These are phyloP conservation scores for Vaccinium darrowii DNA, from an alignment of 148 eudicot genomes.

Conservation along the genomic window DNA sequence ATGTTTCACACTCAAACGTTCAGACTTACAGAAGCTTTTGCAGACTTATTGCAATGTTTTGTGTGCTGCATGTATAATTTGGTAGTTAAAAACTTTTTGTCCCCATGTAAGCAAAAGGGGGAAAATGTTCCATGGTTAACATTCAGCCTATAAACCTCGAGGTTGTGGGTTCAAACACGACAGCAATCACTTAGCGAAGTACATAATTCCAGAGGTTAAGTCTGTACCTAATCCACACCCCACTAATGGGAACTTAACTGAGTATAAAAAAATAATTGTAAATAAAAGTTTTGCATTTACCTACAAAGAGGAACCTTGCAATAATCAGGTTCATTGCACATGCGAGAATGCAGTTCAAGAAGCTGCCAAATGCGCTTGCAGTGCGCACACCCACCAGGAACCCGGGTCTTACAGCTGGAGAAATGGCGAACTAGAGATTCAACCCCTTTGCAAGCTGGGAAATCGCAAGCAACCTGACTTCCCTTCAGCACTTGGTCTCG, in stretches of 20 bases:
- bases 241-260: neutral
- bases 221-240: neutral
- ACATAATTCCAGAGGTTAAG: neutral
- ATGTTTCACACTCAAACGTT: neutral
- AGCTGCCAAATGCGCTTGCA: constrained; percentile 92
- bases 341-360: constrained; percentile 77
- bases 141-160: neutral
- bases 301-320: constrained; percentile 88
- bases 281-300: constrained; percentile 31
- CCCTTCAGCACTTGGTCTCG: constrained; percentile 62
- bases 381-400: constrained; percentile 74
- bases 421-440: constrained; percentile 78
- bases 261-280: constrained; percentile 2
- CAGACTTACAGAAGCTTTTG: neutral
- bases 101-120: neutral
- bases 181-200: neutral
- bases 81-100: neutral
- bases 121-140: neutral
- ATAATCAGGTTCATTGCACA: constrained; percentile 60
- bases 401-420: constrained; percentile 57
- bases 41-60: neutral
- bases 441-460: constrained; percentile 66
- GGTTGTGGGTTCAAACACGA: neutral
- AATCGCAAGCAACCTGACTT: constrained; percentile 51
- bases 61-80: neutral